phyloP scores from a whole-genome alignment of 768 basidiomycete genomes.

The Russula virescens region DNA sequence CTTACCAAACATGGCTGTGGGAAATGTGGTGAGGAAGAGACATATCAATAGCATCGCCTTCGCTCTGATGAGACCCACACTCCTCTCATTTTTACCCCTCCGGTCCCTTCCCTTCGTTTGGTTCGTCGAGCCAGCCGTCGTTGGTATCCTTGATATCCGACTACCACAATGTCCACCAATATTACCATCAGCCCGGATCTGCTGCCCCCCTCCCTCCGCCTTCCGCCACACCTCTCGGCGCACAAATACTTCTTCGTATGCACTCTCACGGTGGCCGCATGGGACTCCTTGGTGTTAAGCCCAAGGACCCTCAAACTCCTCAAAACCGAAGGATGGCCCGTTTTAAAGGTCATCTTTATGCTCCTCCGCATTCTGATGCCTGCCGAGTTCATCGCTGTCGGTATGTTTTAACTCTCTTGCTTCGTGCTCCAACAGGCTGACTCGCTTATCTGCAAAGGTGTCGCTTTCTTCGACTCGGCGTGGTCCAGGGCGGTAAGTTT shows the following conservation, averaged over 20 bases:
- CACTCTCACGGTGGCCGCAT: conserved; percentile 83
- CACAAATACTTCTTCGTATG: conserved; percentile 91
- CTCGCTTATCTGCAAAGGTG: conserved; percentile 41
- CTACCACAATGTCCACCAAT: conserved; percentile 18
- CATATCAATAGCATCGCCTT: background rate
- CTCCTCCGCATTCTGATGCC: conserved; percentile 76
- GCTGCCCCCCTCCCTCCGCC: conserved; percentile 63
- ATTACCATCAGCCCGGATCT: conserved; percentile 1
- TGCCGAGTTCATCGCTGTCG: conserved; percentile 69
- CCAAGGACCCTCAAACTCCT: conserved; percentile 72
- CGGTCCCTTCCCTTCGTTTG: too few species aligned
- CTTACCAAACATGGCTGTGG: too few species aligned
- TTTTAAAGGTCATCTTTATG: conserved; percentile 70
- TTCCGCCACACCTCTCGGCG: conserved; percentile 71
- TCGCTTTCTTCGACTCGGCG: conserved; percentile 78
- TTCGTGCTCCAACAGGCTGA: background rate
- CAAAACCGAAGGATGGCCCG: conserved; percentile 60
- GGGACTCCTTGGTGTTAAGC: conserved; percentile 83
- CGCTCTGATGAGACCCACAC: background rate
- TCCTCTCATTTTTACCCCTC: background rate
- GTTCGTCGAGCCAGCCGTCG: too few species aligned
- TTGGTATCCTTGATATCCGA: background rate
- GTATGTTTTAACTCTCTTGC: conserved; percentile 33
- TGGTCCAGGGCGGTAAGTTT: conserved; percentile 49
- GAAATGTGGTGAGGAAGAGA: too few species aligned